These are phyloP conservation scores for Diplocarpon rosae DNA, from an alignment of 2,329 filamentous ascomycete species.

Conservation along the genomic window DNA sequence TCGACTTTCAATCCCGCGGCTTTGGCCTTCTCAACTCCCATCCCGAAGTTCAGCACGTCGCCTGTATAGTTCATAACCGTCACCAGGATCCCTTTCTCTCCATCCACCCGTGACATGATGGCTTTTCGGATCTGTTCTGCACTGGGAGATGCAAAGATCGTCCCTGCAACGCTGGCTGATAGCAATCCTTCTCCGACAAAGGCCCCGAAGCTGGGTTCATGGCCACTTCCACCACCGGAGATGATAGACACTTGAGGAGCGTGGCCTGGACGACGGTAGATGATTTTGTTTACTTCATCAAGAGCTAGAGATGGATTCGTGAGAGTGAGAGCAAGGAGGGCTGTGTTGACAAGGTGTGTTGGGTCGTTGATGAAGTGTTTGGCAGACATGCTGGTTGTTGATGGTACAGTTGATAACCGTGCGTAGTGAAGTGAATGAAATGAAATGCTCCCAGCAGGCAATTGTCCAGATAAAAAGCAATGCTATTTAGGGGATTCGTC, in stretches of 20 bases:
- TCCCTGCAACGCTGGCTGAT: slow-evolving; percentile 72
- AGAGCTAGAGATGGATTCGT: slow-evolving; percentile 78
- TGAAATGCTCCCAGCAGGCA: too few species aligned
- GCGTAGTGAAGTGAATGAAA: too few species aligned
- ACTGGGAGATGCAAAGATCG: slow-evolving; percentile 73
- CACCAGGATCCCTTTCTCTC: slow-evolving; percentile 67
- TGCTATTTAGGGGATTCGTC: too few species aligned
- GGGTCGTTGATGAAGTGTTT: slow-evolving; percentile 91
- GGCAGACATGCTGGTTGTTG: slow-evolving; percentile 34
- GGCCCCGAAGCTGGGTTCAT: slow-evolving; percentile 78
- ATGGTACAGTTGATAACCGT: background rate
- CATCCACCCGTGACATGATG: slow-evolving; percentile 62
- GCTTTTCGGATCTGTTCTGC: slow-evolving; percentile 74
- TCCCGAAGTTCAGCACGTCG: slow-evolving; percentile 83
- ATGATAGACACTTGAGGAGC: slow-evolving; percentile 66
- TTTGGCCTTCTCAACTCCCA: slow-evolving; percentile 85
- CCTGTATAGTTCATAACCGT: slow-evolving; percentile 94
- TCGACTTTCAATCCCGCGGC: slow-evolving; percentile 67
- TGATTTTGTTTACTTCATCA: slow-evolving; percentile 69
- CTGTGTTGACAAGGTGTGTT: slow-evolving; percentile 63
- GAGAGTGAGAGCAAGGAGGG: slow-evolving; percentile 65
- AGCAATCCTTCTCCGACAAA: slow-evolving; percentile 78
- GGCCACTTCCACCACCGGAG: slow-evolving; percentile 80
- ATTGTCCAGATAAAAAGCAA: background rate
- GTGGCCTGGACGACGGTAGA: slow-evolving; percentile 57